Evolutionary conservation across 2,329 filamentous ascomycete species (phyloP).

Genomic region (Neopestalotiopsis sp.): DNA sequence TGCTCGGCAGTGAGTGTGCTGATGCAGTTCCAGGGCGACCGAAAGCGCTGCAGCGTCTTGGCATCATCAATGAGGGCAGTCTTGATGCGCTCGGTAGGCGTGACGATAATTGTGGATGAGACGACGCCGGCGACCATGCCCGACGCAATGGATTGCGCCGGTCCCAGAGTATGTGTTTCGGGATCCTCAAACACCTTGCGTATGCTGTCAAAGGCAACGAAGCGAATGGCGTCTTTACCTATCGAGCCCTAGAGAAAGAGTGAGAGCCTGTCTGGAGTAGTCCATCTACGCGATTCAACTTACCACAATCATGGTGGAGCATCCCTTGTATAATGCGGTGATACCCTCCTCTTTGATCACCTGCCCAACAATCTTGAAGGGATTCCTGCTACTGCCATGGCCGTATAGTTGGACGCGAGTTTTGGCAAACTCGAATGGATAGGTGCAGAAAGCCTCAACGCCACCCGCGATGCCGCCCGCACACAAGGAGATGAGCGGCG

Average conservation of each 20-base stretch:
- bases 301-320: slow-evolving; percentile 51
- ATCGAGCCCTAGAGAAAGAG: slow-evolving; percentile 50
- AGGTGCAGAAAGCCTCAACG: slow-evolving; percentile 42
- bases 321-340: slow-evolving; percentile 65
- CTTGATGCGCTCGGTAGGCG: slow-evolving; percentile 68
- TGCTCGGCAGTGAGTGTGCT: slow-evolving; percentile 53
- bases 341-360: slow-evolving; percentile 62
- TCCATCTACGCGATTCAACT: not conserved
- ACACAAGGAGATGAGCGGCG: slow-evolving; percentile 32
- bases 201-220: slow-evolving; percentile 67
- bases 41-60: slow-evolving; percentile 43
- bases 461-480: slow-evolving; percentile 38
- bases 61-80: slow-evolving; percentile 68
- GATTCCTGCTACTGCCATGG: slow-evolving; percentile 50
- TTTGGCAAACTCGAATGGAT: slow-evolving; percentile 70
- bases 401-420: slow-evolving; percentile 60
- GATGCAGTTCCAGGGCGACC: slow-evolving; percentile 55
- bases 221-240: slow-evolving; percentile 67
- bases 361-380: slow-evolving; percentile 57
- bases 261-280: not conserved
- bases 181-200: slow-evolving; percentile 56
- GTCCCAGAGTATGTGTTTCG: slow-evolving; percentile 58
- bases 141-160: slow-evolving; percentile 57
- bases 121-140: slow-evolving; percentile 65
- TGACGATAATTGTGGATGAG: slow-evolving; percentile 62